Base-by-base conservation (phyloP, 148 eudicot genomes). In the Silene conica region DNA sequence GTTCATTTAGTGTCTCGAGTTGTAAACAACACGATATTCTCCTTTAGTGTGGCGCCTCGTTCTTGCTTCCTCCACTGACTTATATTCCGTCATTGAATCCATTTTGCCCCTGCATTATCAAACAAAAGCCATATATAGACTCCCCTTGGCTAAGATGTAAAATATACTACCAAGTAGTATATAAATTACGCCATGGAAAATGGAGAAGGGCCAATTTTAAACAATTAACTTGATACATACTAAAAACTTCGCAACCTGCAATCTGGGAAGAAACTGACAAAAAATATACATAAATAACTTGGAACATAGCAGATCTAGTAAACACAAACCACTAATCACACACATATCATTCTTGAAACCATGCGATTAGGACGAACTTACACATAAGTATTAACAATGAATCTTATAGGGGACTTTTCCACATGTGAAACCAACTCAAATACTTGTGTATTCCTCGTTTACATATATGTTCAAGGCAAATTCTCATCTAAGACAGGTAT, bases 241-340 rank as follows among this genome's bases (percentile, higher is more conserved):
- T 1, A 28, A 28, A 28, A 28, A 28, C 1, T 1, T 28, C 3
- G 31, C 31, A 26, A 25, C 4, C 43, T 34, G 19, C 69, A 38
- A 65, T 65, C 18, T n/a, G n/a, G n/a, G n/a, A 65, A 38, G 69
- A 65, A 65, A 15, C 69, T 34, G 48, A 38, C 46, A 16, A 38
- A 65, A n/a, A 63, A 28, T 3, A n/a, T 19, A 13, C 28, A 50
- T 64, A 23, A 38, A 50, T 66, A 12, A 50, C 14, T 16, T 18
- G 50, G 52, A 23, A 8, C 15, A 2, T 52, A 48, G 41, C 41
- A n/a, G 3, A 26, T 48, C 20, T 58, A 58, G 34, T 26, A 26
- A 1, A 63, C n/a, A 48, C 19, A 16, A 25, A 59, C 31, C 54
- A 43, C 8, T 62, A 71, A n/a, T 23, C 16, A 60, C 52, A 45